phyloP scores from a whole-genome alignment of 1,139 yeast species.

The Candida sp. region DNA sequence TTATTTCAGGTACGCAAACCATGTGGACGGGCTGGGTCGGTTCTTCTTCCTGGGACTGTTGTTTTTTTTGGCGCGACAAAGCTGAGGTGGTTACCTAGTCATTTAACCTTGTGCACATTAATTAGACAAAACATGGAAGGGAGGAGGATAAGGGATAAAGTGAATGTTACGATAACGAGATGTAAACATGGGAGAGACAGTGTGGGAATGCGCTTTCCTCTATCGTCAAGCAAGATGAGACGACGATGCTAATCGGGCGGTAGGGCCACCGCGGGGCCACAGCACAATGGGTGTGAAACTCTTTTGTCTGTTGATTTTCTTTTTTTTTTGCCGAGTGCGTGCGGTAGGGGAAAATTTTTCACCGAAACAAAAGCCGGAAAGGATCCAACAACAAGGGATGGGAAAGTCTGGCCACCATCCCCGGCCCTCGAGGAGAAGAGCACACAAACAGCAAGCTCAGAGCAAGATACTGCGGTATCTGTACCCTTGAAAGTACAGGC shows the following conservation, averaged over 20 bases:
- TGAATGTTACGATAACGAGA: too few relatives aligned
- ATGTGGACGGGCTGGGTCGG: not conserved
- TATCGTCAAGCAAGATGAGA: not conserved
- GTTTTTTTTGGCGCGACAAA: not conserved
- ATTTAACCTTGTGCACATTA: not conserved
- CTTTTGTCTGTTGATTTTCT: not conserved
- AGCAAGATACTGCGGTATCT: too few relatives aligned
- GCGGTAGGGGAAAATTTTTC: not conserved
- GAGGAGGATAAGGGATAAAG: not conserved
- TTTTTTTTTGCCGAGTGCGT: not conserved
- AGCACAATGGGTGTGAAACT: not conserved
- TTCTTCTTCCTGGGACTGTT: too few relatives aligned
- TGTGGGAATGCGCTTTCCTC: too few relatives aligned
- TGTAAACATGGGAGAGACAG: too few relatives aligned
- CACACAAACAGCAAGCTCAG: too few relatives aligned
- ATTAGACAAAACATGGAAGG: not conserved
- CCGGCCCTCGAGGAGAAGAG: too few relatives aligned
- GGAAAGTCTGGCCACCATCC: too few relatives aligned
- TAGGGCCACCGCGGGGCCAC: too few relatives aligned
- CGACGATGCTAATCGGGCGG: not conserved
- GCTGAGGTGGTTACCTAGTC: not conserved
- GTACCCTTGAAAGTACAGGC: too few relatives aligned
- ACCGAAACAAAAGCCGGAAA: not conserved
- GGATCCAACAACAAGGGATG: not conserved
- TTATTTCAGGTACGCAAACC: not conserved